These are phyloP conservation scores for Calonectria henricotiae DNA, from an alignment of 2,329 filamentous ascomycete genomes.

Conservation along the genomic window DNA sequence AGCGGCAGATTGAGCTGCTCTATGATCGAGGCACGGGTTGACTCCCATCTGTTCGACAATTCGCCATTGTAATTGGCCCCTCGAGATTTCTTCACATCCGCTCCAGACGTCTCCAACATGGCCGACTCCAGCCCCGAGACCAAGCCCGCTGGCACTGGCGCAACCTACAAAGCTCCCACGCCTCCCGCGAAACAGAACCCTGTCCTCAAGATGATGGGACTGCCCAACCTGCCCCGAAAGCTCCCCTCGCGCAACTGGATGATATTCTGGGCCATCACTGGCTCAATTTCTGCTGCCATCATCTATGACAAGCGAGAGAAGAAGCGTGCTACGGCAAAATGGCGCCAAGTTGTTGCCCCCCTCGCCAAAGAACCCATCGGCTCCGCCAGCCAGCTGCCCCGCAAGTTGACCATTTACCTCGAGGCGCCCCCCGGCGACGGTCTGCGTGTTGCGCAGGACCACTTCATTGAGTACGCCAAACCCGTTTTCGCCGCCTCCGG, in stretches of 20 bases:
- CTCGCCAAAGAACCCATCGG: constrained; percentile 84
- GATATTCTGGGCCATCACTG: constrained; percentile 89
- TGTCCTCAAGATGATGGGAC: constrained; percentile 84
- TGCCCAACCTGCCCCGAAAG: constrained; percentile 86
- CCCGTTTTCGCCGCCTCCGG: constrained; percentile 91
- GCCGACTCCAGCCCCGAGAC: constrained; percentile 47
- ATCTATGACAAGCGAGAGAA: constrained; percentile 96
- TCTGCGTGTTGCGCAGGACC: constrained; percentile 87
- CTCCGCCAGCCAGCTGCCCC: constrained; percentile 79
- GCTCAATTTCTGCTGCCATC: constrained; percentile 84
- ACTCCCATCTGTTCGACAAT: constrained; percentile 26
- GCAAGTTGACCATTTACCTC: constrained; percentile 89
- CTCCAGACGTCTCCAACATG: constrained; percentile 42
- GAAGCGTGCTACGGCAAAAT: constrained; percentile 87
- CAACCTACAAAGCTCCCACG: constrained; percentile 56
- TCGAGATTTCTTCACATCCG: constrained; percentile 4
- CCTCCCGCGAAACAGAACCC: constrained; percentile 74
- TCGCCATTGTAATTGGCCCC: constrained; percentile 1
- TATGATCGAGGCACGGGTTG: constrained; percentile 29
- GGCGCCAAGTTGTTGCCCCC: constrained; percentile 88
- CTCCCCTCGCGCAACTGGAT: constrained; percentile 98
- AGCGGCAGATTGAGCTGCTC: constrained; percentile 38
- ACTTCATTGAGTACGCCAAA: constrained; percentile 97
- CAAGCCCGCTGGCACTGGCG: constrained; percentile 50
- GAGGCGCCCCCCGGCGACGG: constrained; percentile 90